Base-by-base conservation (phyloP, 192 early-diverging fungal species). In the Coemansia sp. region DNA sequence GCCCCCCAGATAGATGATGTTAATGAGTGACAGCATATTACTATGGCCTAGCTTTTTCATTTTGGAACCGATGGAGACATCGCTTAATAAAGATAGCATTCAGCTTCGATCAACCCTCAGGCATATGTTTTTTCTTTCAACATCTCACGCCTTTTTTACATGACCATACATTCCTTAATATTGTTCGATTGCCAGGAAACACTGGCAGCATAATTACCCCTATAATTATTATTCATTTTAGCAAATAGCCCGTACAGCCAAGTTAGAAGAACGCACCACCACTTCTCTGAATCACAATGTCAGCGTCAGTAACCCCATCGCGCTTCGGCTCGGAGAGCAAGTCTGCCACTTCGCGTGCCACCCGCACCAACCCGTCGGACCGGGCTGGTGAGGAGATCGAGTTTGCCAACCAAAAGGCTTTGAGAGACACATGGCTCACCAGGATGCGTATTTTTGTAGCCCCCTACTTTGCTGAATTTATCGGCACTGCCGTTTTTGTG, bases 391-490 rank as follows among this genome's bases (percentile, higher is more conserved):
- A 80, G 30, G 77, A 80, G 55, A 68, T 80, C 29, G 77, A 80
- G 68, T 80, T 66, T 64, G 71, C 77, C 37, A 66, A 9, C 50
- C 77, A 80, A 45, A 50, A 36, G 57, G 57, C 33, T 15, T 37
- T 80, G 10, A 54, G 45, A 23, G 59, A 80, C 50, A 80, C 77
- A 42, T 67, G 65, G 58, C 8, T 80, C 40, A 80, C 47, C 38
- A 40, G 77, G 19, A 48, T 74, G 59, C 77, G 77, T 38, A 80
- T 80, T 36, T 80, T 80, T 57, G 23, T 61, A 33, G 70, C 79
- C 31, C 80, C 80, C 5, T 82, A 82, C 50, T 71, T 78, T 65
- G 80, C 80, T 29, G 80, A 82, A 65, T 82, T 82, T 27, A 45
- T 77, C 17, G 80, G 80, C 22, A 82, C 80, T 6, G 70, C 58